Percentiles rank a stretch among this genome's conserved stretches.
These are phyloP conservation scores for Penicillium daleae DNA, from an alignment of 495 filamentous ascomycete genomes.

Conservation along the genomic window DNA sequence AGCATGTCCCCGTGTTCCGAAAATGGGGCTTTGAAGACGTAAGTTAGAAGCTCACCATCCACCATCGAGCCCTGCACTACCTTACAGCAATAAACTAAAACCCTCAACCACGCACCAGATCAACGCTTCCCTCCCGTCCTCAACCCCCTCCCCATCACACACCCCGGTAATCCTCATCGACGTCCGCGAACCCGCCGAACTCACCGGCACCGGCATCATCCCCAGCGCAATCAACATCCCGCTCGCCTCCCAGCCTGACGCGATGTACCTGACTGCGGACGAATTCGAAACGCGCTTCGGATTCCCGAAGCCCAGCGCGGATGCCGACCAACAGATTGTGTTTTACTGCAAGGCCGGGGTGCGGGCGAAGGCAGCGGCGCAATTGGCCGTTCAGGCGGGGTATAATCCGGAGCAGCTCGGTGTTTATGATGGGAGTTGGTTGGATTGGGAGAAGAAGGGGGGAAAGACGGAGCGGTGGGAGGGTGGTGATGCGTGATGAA, in stretches of 20 bases:
- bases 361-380: conserved; percentile 76
- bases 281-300: conserved; percentile 69
- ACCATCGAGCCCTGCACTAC: too few species aligned
- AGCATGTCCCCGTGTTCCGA: conserved; percentile 19
- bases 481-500: conserved; percentile 22
- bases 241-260: conserved; percentile 73
- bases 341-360: conserved; percentile 96
- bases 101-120: conserved; percentile 32
- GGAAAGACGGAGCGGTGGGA: conserved; percentile 62
- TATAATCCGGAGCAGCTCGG: conserved; percentile 70
- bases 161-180: conserved; percentile 57
- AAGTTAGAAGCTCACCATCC: conserved; percentile 23
- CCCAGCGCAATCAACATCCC: conserved; percentile 81
- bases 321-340: conserved; percentile 53
- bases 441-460: conserved; percentile 79
- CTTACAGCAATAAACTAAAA: too few species aligned
- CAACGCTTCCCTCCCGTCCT: conserved; percentile 41
- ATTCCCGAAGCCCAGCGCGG: conserved; percentile 45
- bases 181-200: conserved; percentile 84
- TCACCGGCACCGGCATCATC: conserved; percentile 69
- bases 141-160: conserved; percentile 29
- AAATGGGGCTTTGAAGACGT: conserved; percentile 52
- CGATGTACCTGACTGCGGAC: conserved; percentile 68
- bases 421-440: conserved; percentile 88
- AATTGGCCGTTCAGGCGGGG: conserved; percentile 75